Evolutionary conservation across 2,329 filamentous ascomycete genomes (phyloP), one percentile per base, ranked within the genome.

Genomic region (Penicillium crustosum): DNA sequence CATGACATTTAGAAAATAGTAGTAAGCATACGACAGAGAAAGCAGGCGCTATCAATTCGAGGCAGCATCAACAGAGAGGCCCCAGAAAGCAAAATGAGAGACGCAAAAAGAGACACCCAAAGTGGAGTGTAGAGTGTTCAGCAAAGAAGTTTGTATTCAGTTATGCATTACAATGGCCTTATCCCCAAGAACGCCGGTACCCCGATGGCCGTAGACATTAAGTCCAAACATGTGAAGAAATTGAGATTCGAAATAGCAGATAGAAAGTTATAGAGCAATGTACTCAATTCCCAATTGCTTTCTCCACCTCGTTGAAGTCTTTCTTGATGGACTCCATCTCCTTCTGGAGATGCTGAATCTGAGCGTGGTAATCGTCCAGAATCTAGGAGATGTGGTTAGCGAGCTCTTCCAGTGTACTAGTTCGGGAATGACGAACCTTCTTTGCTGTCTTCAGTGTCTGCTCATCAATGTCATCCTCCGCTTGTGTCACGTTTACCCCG

Each of bases 291-390:
- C 67, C 67, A 38, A 66, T 66, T 23, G 70, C 61, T 57, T 73
- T 73, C 61, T 86, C 78, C 73, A 83, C 83, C 60, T 82, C 82
- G 31, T 80, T 78, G 58, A 83, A 86, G 60, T 88, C 85, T 64
- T 82, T 81, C 69, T 81, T 81, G 54, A 86, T 79, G 27, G 83
- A 78, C 44, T 78, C 80, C 57, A 88, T 69, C 75, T 87, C 85
- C 69, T 85, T 86, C 62, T 82, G 81, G 59, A 88, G 74, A 72
- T 87, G 84, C 63, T 81, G 75, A 53, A 82, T 76, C 64, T 82
- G 80, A 23, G 75, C 72, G 53, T 79, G 76, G 63, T 82, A 82
- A 57, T 80, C 78, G 60, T 80, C 78, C 53, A 82, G 70, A 59
- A 81, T 79, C 80, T 82, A 57, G 2, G 42, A n/a, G 27, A 25